These are phyloP conservation scores for Rosa rugosa DNA, from an alignment of 306 rosid genomes.

Conservation along the genomic window DNA sequence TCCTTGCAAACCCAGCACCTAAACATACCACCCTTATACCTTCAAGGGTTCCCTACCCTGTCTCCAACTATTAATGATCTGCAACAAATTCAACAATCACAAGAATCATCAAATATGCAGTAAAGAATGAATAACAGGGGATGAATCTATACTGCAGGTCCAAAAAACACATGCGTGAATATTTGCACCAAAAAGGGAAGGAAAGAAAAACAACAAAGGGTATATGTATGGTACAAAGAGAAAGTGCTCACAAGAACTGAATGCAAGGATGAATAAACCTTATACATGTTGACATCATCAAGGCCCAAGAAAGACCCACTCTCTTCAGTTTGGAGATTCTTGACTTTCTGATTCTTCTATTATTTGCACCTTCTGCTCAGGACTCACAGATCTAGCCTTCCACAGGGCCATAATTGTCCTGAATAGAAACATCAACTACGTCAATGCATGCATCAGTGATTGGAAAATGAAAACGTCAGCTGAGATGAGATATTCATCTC, in stretches of 20 bases:
- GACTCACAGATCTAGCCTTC: constrained; percentile 88
- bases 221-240: constrained; percentile 13
- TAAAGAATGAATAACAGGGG: no score
- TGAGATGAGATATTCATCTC: background rate
- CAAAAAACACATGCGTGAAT: background rate
- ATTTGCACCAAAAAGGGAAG: constrained; percentile 18
- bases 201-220: background rate
- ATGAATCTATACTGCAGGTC: background rate
- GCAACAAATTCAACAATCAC: no score
- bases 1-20: no score
- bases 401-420: constrained; percentile 98
- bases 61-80: no score
- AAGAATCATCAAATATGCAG: no score
- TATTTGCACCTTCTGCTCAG: constrained; percentile 87
- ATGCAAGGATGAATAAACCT: constrained; percentile 57
- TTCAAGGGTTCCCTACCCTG: no score
- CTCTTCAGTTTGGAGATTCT: constrained; percentile 61
- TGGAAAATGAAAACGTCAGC: background rate
- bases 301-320: constrained; percentile 64
- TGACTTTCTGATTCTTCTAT: constrained; percentile 77
- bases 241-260: constrained; percentile 61
- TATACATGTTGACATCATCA: constrained; percentile 75
- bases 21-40: no score
- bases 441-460: constrained; percentile 10
- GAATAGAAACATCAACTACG: constrained; percentile 18